Percentiles rank a stretch among this genome's conserved stretches.
These are phyloP conservation scores for Colletotrichum magnum DNA, from an alignment of 2,329 filamentous ascomycete species.

Conservation along the genomic window DNA sequence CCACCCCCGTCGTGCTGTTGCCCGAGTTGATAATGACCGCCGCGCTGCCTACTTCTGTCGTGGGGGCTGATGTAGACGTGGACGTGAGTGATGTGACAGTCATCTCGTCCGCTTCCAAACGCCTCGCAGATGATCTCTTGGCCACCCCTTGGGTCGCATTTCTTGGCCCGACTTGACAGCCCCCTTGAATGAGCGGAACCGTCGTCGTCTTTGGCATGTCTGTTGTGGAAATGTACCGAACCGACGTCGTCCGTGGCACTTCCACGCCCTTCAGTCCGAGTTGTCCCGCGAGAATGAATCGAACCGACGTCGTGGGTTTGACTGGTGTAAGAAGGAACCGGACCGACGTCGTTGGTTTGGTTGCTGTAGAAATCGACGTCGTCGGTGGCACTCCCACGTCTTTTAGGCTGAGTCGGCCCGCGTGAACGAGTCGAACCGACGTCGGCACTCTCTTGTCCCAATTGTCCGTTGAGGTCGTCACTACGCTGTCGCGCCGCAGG, in stretches of 20 bases:
- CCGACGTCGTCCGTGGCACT: too few relatives aligned
- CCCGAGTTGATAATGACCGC: conserved; percentile 5
- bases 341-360: too few relatives aligned
- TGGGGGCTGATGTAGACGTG: conserved; percentile 36
- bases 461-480: conserved; percentile 35
- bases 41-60: not conserved
- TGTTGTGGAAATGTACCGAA: too few relatives aligned
- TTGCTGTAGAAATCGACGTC: too few relatives aligned
- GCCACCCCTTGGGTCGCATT: conserved; percentile 29
- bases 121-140: conserved; percentile 21
- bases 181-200: too few relatives aligned
- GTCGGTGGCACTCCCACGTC: too few relatives aligned
- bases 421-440: not conserved
- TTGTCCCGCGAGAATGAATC: not conserved
- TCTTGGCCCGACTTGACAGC: not conserved
- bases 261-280: too few relatives aligned
- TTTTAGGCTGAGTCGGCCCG: too few relatives aligned
- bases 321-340: not conserved
- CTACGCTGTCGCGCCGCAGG: conserved; percentile 12
- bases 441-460: not conserved
- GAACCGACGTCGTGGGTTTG: conserved; percentile 14
- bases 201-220: too few relatives aligned
- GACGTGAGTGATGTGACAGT: conserved; percentile 34
- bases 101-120: conserved; percentile 8
- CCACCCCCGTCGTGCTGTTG: conserved; percentile 32